Evolutionary conservation across 2,329 filamentous ascomycete genomes (phyloP), one percentile per base, ranked within the genome.

Genomic region (Coleophoma eucalyptorum): DNA sequence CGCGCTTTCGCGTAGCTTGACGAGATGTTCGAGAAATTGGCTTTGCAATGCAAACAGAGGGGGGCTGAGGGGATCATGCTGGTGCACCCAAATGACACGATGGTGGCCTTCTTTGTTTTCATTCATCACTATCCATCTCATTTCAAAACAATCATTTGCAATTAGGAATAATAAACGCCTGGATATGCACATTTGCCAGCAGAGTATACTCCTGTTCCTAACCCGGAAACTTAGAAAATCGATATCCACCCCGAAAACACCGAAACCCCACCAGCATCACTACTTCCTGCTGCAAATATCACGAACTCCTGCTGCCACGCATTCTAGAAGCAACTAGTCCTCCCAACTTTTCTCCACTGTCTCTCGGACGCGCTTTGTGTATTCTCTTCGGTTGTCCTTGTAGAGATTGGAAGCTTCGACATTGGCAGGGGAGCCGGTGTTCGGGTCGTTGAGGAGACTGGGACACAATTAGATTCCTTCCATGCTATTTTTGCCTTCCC

Each of bases 271-370:
- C 50, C 49, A 55, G 41, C 50, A 54, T 52, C 49, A 48, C 37
- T 37, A 42, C 49, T 45, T 53, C 52, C 38, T 55, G 51, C 55
- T 52, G 54, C 46, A 53, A 38, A 45, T 20, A 34, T 13, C 19
- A 21, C 15, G 5, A 54, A 15, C 31, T 50, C 16, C 21, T 46
- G 16, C n/a, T 33, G 40, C 42, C 20, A 21, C 15, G 35, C 6
- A n/a, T 41, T 32, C 31, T 32, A 35, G 21, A 43, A 19, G 13
- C 18, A 11, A 38, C 65, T 68, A 96, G 65, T 97, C 93, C 57
- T 97, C 94, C 94, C 94, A 99, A 75, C 93, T 97, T 82, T 97
- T 97, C 78, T 99, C 94, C 15, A 99, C 94, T 0, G 93, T 97
- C 75, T 97, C 94, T 44, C 91, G 80, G 41, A 99, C 94, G 16